A percentile compares a stretch with the other conserved stretches of the same genome.
phyloP scores from a whole-genome alignment of 768 basidiomycete species.

The Pisolithus tinctorius region DNA sequence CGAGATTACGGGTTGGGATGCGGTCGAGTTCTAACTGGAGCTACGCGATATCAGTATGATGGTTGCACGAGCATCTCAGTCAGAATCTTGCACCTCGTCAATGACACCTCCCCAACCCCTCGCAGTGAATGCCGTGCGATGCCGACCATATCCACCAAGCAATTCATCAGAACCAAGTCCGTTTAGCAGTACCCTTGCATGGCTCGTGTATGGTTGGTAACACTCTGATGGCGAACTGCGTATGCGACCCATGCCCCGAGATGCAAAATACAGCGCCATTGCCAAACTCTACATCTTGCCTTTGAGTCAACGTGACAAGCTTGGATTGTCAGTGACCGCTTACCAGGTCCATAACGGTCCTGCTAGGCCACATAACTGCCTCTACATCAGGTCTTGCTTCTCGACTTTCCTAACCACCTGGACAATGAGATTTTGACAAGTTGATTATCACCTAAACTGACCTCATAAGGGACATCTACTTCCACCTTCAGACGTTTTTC shows the following conservation, averaged over 20 bases:
- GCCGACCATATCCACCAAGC: slow-evolving; percentile 88
- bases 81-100: slow-evolving; percentile 55
- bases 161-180: slow-evolving; percentile 95
- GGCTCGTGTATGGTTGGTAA: slow-evolving; percentile 51
- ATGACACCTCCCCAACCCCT: slow-evolving; percentile 74
- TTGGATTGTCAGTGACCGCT: slow-evolving; percentile 15
- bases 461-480: slow-evolving; percentile 77
- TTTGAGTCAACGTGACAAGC: slow-evolving; percentile 1
- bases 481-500: slow-evolving; percentile 52
- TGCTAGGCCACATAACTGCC: slow-evolving; percentile 69
- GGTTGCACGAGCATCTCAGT: neutral
- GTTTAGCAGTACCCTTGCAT: slow-evolving; percentile 77
- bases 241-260: slow-evolving; percentile 65
- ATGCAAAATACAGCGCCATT: slow-evolving; percentile 89
- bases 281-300: slow-evolving; percentile 65
- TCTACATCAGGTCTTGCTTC: slow-evolving; percentile 49
- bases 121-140: slow-evolving; percentile 63
- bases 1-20: slow-evolving; percentile 84
- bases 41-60: slow-evolving; percentile 31
- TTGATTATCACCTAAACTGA: slow-evolving; percentile 21
- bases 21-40: slow-evolving; percentile 86
- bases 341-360: slow-evolving; percentile 90
- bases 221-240: slow-evolving; percentile 28
- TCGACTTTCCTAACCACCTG: slow-evolving; percentile 54
- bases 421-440: slow-evolving; percentile 3